Evolutionary conservation across 2,329 filamentous ascomycete species (phyloP), one percentile per base, ranked within the genome.

Genomic region (Penicillium crustosum): DNA sequence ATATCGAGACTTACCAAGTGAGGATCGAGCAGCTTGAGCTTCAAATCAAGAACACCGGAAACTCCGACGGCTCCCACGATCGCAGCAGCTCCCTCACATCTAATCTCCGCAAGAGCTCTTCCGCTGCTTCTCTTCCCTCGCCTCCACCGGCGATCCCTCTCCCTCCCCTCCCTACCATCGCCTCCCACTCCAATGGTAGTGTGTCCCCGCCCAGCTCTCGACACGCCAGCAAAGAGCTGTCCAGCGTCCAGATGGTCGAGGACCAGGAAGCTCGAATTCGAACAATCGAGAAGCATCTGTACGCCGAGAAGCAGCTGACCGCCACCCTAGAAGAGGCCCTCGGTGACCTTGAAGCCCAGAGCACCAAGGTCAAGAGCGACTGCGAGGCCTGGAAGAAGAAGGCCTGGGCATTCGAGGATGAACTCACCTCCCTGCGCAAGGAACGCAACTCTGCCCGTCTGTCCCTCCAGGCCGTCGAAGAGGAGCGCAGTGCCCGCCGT

Each of bases 121-220:
- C 91, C 0, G 88, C 93, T 47, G 84, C 86, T 13, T 94, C 92
- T 3, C 80, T 97, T 12, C 94, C 94, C 2, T 97, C 94, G 1
- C 94, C 94, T 29, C 94, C 94, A 6, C 94, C 94, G 0, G 92
- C 91, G 0, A 96, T 97, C 67, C 94, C 94, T n/a, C 85, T 99
- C 35, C 94, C 94, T 2, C 94, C 94, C 39, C 82, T 99, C 19
- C 94, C 94, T 4, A 83, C 79, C 59, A 82, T 82, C 54, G 80
- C 82, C 13, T 76, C 81, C 39, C 76, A 79, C 43, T 75, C 80
- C 13, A 72, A 76, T 29, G 72, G 81, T 80, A 77, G 82, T 78
- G 66, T 84, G 73, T 75, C 85, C 69, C 76, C 85, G 66, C 77
- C 84, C 31, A 87, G 79, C 62, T 86, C 86, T 42, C 83, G 91